A percentile compares a stretch with the other conserved stretches of the same genome.
These are phyloP conservation scores for Clonostachys sp. DNA, from an alignment of 2,329 filamentous ascomycete genomes.

Conservation along the genomic window DNA sequence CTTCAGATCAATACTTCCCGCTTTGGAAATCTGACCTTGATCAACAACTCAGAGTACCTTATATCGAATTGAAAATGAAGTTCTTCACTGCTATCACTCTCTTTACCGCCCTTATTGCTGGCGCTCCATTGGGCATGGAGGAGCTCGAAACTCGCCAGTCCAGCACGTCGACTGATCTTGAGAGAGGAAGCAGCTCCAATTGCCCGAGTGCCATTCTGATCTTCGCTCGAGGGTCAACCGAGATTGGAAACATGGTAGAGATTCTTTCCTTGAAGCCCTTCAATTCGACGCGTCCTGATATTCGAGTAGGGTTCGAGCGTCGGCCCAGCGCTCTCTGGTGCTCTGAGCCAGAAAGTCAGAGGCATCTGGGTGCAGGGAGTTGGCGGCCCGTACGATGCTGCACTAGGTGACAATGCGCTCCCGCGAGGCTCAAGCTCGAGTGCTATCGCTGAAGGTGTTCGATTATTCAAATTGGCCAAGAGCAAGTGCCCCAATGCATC, in stretches of 20 bases:
- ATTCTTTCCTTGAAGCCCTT: not conserved
- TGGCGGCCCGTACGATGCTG: constrained; percentile 29
- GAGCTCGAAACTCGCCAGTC: constrained; percentile 9
- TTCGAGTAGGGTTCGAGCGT: constrained; percentile 12
- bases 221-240: constrained; percentile 31
- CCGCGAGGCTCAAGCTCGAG: constrained; percentile 25
- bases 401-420: constrained; percentile 25
- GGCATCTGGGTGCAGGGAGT: constrained; percentile 38
- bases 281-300: not conserved
- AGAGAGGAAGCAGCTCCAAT: constrained; percentile 12
- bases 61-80: constrained; percentile 1
- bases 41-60: too few species aligned
- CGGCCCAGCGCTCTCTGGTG: constrained; percentile 19
- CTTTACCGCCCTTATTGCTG: not conserved
- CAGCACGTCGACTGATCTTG: constrained; percentile 17
- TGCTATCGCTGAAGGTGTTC: constrained; percentile 32
- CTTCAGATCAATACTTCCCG: too few species aligned
- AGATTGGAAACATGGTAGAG: constrained; percentile 29
- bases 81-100: constrained; percentile 1
- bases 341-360: constrained; percentile 17
- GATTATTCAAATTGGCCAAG: constrained; percentile 31
- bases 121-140: not conserved
- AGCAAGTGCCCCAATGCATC: constrained; percentile 36
- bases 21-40: too few species aligned
- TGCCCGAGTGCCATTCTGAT: constrained; percentile 31